A percentile compares a stretch with the other conserved stretches of the same genome.
Conservation (phyloP, 768 basidiomycete species). For the Ramaria rubella region DNA sequence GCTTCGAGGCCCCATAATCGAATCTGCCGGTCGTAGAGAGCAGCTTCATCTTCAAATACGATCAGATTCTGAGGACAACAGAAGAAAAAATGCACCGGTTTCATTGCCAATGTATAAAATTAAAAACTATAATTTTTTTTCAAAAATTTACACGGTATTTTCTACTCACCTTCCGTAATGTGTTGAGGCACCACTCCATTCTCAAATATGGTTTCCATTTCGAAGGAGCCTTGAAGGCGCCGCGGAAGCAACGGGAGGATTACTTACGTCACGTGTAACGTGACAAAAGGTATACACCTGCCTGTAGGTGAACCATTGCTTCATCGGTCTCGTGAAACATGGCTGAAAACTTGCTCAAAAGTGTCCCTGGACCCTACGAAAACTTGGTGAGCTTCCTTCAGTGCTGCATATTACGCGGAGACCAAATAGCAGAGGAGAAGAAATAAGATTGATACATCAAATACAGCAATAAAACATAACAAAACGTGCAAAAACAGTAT, state of each 20-base stretch:
- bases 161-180: constrained; percentile 54
- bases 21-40: constrained; percentile 94
- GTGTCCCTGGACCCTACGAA: too few relatives aligned
- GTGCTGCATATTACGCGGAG: too few relatives aligned
- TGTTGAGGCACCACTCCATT: constrained; percentile 31
- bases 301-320: too few relatives aligned
- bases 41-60: constrained; percentile 48
- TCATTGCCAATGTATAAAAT: too few relatives aligned
- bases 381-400: too few relatives aligned
- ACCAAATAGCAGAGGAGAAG: neutral
- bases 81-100: too few relatives aligned
- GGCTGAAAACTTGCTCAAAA: too few relatives aligned
- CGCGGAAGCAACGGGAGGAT: too few relatives aligned
- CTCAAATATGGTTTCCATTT: neutral
- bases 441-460: neutral
- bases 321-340: too few relatives aligned
- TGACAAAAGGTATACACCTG: too few relatives aligned
- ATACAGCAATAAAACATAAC: constrained; percentile 1
- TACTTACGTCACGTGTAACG: too few relatives aligned
- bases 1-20: constrained; percentile 97
- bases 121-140: neutral
- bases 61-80: neutral
- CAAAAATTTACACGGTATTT: constrained; percentile 1
- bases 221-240: neutral
- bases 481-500: neutral